A percentile compares a stretch with the other conserved stretches of the same genome.
phyloP scores from a whole-genome alignment of 352 stramenopile species.

The Aphanomyces euteiches region DNA sequence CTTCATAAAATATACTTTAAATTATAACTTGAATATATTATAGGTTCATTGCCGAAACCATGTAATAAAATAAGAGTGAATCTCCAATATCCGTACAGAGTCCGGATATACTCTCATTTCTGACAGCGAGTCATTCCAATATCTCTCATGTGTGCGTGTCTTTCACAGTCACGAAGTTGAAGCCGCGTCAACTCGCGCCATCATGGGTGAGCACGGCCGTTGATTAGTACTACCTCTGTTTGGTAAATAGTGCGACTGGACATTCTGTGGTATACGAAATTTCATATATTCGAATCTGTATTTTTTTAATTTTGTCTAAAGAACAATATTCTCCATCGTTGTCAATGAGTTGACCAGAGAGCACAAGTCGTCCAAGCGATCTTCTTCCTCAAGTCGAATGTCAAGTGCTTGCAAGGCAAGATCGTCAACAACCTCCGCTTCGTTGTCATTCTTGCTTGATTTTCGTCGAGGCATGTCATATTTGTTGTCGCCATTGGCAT shows the following conservation, averaged over 20 bases:
- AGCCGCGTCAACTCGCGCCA: too few relatives aligned
- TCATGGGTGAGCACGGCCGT: too few relatives aligned
- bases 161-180: too few relatives aligned
- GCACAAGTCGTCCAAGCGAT: not conserved
- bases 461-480: not conserved
- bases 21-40: too few relatives aligned
- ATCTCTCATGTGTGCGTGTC: too few relatives aligned
- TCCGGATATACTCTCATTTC: too few relatives aligned
- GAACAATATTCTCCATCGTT: not conserved
- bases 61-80: too few relatives aligned
- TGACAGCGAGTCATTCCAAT: too few relatives aligned
- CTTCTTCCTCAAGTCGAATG: constrained; percentile 2
- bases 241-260: constrained; percentile 1
- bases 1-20: too few relatives aligned
- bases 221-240: constrained; percentile 1
- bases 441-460: too few relatives aligned
- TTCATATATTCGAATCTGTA: not conserved
- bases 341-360: not conserved
- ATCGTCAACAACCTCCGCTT: not conserved
- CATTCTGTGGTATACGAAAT: not conserved
- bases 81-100: too few relatives aligned
- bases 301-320: not conserved
- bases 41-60: too few relatives aligned
- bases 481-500: not conserved
- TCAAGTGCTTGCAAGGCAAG: not conserved